Evolutionary conservation across 495 filamentous ascomycete species (phyloP), one percentile per base, ranked within the genome.

Genomic region (Cairneyella variabilis): DNA sequence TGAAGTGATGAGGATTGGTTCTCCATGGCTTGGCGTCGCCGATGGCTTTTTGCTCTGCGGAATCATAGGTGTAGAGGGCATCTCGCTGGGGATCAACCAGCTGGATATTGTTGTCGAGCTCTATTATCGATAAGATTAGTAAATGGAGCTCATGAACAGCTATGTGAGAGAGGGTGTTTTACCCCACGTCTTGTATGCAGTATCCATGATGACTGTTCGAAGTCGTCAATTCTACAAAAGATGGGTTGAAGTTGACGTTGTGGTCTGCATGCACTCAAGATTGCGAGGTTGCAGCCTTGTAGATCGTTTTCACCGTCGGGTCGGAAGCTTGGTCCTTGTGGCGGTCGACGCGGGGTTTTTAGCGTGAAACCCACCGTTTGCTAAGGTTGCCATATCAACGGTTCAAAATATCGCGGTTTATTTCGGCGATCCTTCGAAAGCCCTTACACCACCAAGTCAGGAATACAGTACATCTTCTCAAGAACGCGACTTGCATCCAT

Each of bases 1-100:
- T 91, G 83, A 96, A 99, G 76, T 97, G 83, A 66, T 90, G 76
- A 0, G 86, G 88, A 66, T 97, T 81, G n/a, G 74, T 77, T 50
- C 69, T 68, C 93, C 95, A 97, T 32, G 95, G 91, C 25, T 79
- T 79, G n/a, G 72, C 73, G 3, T 77, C 70, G 57, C 70, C 69
- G 58, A 76, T 68, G 42, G 74, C 69, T 62, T 82, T 84, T 59
- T 92, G 86, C 28, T 82, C 80, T 10, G 68, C 73, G 51, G 74
- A 66, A 54, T 88, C 76, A 71, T 95, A 96, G 64, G 74, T 71
- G 74, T 97, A 99, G 60, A 97, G 89, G 32, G 90, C 88, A 67
- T 99, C 95, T 51, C 88, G 88, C 51, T 79, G 78, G 48, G 87
- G 82, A 66, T 97, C 90, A 53, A 95, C 86, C 18, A 97, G 80